A percentile compares a stretch with the other conserved stretches of the same genome.
These are phyloP conservation scores for Ceratopteris richardii DNA, from an alignment of 75 land plant species.

Conservation along the genomic window DNA sequence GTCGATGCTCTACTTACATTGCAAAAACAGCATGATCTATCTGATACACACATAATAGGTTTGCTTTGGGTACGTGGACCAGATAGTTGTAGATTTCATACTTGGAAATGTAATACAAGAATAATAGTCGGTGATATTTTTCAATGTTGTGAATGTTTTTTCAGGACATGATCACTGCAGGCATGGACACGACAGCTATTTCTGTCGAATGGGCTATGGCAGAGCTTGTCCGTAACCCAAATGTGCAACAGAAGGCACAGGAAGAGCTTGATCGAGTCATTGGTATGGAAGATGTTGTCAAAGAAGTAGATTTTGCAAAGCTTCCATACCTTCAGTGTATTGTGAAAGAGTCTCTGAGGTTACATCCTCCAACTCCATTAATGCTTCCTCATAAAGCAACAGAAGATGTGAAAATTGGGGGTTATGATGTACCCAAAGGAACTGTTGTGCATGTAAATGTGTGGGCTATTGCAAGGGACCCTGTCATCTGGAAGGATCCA, in stretches of 20 bases:
- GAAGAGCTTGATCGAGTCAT: constrained; percentile 79
- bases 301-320: constrained; percentile 54
- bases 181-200: constrained; percentile 90
- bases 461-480: constrained; percentile 79
- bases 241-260: constrained; percentile 68
- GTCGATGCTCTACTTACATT: constrained; percentile 89
- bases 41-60: constrained; percentile 90
- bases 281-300: constrained; percentile 52
- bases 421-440: constrained; percentile 85
- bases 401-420: constrained; percentile 55
- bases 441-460: constrained; percentile 79
- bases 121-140: too few species aligned
- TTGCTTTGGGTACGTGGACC: constrained; percentile 75
- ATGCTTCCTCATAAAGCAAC: constrained; percentile 93
- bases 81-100: background rate
- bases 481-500: constrained; percentile 64
- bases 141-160: too few species aligned
- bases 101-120: too few species aligned
- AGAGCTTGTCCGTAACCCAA: constrained; percentile 67
- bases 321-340: constrained; percentile 75
- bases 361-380: constrained; percentile 90
- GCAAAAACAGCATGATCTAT: constrained; percentile 70
- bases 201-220: constrained; percentile 94
- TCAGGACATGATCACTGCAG: constrained; percentile 97
- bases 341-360: constrained; percentile 64